Evolutionary conservation across 257 asterid species (phyloP).

Genomic region (Cordia subcordata): DNA sequence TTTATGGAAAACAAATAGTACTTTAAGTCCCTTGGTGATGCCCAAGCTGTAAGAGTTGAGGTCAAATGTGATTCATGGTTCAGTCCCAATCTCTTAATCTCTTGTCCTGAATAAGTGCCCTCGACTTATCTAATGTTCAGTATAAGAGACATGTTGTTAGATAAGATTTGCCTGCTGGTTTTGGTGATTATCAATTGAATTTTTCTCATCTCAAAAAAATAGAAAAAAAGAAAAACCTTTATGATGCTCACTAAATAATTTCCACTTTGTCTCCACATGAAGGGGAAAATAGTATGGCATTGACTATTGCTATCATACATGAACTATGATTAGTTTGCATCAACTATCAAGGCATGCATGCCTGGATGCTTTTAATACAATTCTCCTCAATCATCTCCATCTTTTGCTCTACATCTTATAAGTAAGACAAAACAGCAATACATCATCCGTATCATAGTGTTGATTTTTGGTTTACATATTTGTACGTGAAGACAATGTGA

Average conservation of each 20-base stretch:
- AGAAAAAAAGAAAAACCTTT: background rate
- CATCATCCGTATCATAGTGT: background rate
- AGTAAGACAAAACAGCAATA: background rate
- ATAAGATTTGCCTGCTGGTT: no score
- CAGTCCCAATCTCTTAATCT: no score
- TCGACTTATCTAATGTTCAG: no score
- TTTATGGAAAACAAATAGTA: no score
- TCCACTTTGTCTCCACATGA: no score
- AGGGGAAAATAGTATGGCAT: slow-evolving; percentile 13
- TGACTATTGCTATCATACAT: slow-evolving; percentile 12
- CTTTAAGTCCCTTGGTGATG: no score
- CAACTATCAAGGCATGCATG: slow-evolving; percentile 12
- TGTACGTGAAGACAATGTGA: background rate
- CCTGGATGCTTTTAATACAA: background rate
- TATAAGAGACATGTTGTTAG: no score
- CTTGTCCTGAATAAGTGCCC: no score
- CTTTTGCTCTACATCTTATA: background rate
- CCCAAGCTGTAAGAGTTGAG: no score
- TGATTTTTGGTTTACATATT: background rate
- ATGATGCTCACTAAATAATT: no score
- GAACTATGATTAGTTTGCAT: slow-evolving; percentile 6
- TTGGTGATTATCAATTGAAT: no score
- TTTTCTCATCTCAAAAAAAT: background rate
- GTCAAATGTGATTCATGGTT: no score
- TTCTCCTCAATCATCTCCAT: slow-evolving; percentile 3